Conservation (phyloP, 495 filamentous ascomycete species). For the Trichoderma virens region DNA sequence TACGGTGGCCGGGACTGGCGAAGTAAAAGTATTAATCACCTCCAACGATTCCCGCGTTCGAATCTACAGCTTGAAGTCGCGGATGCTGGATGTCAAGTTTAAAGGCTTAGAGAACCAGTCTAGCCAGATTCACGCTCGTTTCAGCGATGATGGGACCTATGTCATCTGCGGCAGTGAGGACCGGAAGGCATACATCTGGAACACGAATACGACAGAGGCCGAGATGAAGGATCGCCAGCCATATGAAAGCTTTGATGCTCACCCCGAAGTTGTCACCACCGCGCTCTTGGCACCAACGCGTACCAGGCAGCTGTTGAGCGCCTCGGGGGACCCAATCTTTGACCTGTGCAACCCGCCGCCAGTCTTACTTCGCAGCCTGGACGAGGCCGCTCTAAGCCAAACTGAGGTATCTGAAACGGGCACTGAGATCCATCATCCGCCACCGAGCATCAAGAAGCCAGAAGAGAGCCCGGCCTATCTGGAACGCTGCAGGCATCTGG, state of each 20-base stretch:
- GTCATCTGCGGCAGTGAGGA: conserved; percentile 95
- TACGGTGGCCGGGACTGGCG: conserved; percentile 49
- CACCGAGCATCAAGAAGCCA: conserved; percentile 25
- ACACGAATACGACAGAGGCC: conserved; percentile 43
- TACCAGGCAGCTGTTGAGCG: conserved; percentile 67
- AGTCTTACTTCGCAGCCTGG: conserved; percentile 70
- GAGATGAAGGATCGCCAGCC: conserved; percentile 72
- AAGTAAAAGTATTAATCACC: conserved; percentile 80
- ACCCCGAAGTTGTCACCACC: conserved; percentile 79
- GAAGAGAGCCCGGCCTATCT: conserved; percentile 58
- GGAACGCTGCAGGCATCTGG: conserved; percentile 62
- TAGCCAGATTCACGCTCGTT: conserved; percentile 83
- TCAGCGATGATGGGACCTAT: conserved; percentile 81
- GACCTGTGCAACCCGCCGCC: conserved; percentile 95
- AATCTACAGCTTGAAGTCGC: conserved; percentile 79
- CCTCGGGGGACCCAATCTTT: conserved; percentile 85
- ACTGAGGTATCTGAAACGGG: neutral
- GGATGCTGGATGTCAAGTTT: conserved; percentile 79
- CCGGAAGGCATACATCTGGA: conserved; percentile 83
- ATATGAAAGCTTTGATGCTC: conserved; percentile 82
- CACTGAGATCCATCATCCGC: neutral
- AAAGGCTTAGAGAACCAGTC: conserved; percentile 89
- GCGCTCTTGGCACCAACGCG: conserved; percentile 75
- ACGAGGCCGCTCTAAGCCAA: conserved; percentile 26
- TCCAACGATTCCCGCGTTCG: conserved; percentile 95